Base-by-base conservation (phyloP, 352 stramenopile genomes). In the Peronospora tabacina region DNA sequence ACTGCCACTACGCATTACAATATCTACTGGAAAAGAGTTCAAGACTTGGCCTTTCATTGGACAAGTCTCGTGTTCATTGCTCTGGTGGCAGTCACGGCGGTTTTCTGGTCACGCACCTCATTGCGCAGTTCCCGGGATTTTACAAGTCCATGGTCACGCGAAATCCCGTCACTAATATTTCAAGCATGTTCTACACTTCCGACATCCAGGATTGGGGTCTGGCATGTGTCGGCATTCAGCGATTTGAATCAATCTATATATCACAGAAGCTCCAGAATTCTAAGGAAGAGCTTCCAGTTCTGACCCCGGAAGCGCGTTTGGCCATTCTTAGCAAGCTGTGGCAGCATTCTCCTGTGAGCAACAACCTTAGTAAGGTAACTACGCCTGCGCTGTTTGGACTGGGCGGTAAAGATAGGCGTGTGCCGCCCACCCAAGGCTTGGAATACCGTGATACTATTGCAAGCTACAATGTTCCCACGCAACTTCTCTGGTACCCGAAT, bases 201-300 rank as follows among this genome's bases (percentile, higher is more conserved):
- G 95, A 98, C 68, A 98, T 98, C 68, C 87, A 90, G n/a, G 95
- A 98, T 53, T 98, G 94, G 94, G 91, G 78, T 19, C 81, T 96
- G 24, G 91, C 96, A 43, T 82, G 79, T 42, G 61, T 85, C 39
- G 90, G 90, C 0, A 61, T 92, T 29, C 63, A 79, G 17, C 70
- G 72, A 9, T 97, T 97, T 43, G 78, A 97, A 49, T 87, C 73
- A n/a, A 82, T 87, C 32, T 49, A 75, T 20, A 90, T 87, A 58
- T 72, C 67, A 11, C 82, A 70, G 63, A 79, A 61, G 33, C 61
- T 81, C 12, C 60, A 65, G 38, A 54, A 57, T 9, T 50, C 38
- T 16, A 58, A 59, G 22, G 52, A 64, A 11, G 19, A 61, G 15
- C 56, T 75, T 9, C 42, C 63, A 7, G 30, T 70, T 33, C 44